Evolutionary conservation across 192 early-diverging fungal genomes (phyloP).

Genomic region (Backusella mclennaniae): DNA sequence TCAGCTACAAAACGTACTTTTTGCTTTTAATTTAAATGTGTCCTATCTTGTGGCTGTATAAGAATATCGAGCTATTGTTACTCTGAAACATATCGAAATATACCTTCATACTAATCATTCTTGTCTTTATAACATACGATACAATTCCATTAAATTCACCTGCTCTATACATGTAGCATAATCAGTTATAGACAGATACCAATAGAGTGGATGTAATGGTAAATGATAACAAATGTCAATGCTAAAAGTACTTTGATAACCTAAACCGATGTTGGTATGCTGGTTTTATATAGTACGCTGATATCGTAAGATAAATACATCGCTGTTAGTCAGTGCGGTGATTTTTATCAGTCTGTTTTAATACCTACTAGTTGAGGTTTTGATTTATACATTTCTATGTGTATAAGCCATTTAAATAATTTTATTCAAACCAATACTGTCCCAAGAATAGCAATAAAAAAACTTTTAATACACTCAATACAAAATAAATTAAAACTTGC

Average conservation of each 20-base stretch:
- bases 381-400: not conserved
- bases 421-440: not conserved
- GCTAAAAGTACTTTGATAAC: not conserved
- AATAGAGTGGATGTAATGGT: not conserved
- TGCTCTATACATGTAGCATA: not conserved
- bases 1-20: too few species aligned
- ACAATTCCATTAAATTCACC: not conserved
- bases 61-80: not conserved
- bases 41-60: too few species aligned
- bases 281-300: not conserved
- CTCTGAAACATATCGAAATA: not conserved
- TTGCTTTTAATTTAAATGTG: too few species aligned
- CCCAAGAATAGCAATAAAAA: not conserved
- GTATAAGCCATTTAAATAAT: not conserved
- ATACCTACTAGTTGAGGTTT: not conserved
- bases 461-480: not conserved
- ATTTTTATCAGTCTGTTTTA: not conserved
- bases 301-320: not conserved
- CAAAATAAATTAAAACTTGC: not conserved
- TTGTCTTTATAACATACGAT: not conserved
- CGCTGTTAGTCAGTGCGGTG: not conserved
- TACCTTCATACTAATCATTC: not conserved
- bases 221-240: not conserved
- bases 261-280: not conserved
- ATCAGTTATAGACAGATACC: not conserved